Percentiles rank a stretch among this genome's conserved stretches.
phyloP scores from a whole-genome alignment of 176 grass and related monocot species.

The Puya raimondii region DNA sequence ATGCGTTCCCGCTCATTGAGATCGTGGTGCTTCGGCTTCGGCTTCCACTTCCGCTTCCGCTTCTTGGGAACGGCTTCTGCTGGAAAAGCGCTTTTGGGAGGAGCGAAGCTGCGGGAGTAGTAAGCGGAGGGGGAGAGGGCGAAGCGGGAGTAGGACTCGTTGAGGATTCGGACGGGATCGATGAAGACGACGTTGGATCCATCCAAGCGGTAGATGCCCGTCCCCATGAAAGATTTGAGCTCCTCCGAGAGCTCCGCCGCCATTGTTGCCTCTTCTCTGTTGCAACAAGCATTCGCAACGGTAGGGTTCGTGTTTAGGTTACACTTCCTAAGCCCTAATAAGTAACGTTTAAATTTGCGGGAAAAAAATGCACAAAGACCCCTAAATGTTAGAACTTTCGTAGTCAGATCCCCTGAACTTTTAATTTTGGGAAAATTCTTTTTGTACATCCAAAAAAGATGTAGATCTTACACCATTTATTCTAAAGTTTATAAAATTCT shows the following conservation, averaged over 20 bases:
- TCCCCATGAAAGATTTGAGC: constrained; percentile 39
- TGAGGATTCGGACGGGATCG: constrained; percentile 77
- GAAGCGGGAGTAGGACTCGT: constrained; percentile 48
- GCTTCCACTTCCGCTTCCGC: constrained; percentile 35
- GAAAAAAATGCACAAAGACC: no score
- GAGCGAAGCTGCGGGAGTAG: constrained; percentile 70
- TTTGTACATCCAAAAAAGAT: no score
- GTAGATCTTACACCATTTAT: no score
- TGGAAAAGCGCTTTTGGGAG: neutral
- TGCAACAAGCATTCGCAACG: neutral
- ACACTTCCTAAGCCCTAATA: no score
- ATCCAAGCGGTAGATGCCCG: constrained; percentile 49
- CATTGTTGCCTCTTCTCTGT: constrained; percentile 7
- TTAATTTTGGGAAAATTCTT: no score
- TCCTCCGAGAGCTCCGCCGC: constrained; percentile 29
- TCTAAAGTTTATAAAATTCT: no score
- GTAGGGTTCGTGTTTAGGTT: no score
- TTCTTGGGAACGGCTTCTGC: constrained; percentile 22
- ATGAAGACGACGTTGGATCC: constrained; percentile 33
- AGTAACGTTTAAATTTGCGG: no score
- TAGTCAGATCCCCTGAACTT: no score
- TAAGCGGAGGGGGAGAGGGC: constrained; percentile 55
- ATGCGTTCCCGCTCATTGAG: constrained; percentile 52
- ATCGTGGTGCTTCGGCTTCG: constrained; percentile 18
- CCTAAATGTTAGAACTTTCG: no score